Evolutionary conservation across 768 basidiomycete species (phyloP).

Genomic region (Exsudoporus frostii): DNA sequence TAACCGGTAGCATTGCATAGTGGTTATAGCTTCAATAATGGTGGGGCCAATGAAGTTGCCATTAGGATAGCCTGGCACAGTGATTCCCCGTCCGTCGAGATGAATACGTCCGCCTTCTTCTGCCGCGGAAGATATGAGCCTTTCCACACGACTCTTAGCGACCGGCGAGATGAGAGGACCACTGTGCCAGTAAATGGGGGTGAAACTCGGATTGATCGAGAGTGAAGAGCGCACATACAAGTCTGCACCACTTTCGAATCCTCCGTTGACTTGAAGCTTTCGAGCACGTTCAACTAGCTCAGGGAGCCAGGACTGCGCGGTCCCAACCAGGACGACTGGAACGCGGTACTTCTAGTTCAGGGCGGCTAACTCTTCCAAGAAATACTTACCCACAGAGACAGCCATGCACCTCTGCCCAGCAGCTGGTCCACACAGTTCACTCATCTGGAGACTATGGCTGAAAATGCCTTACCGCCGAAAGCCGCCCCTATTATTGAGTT

Average conservation of each 20-base stretch:
- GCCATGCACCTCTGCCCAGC: constrained; percentile 99
- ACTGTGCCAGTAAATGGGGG: constrained; percentile 32
- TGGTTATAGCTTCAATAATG: constrained; percentile 75
- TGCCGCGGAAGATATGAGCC: constrained; percentile 69
- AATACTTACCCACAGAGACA: constrained; percentile 73
- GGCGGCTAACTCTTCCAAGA: neutral
- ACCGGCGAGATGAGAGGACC: constrained; percentile 81
- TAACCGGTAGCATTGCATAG: constrained; percentile 86
- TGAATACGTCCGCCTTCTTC: constrained; percentile 82
- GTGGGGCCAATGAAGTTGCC: constrained; percentile 97
- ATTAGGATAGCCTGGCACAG: constrained; percentile 70
- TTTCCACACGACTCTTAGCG: constrained; percentile 74
- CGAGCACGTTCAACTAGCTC: constrained; percentile 81
- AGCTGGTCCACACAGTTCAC: constrained; percentile 44
- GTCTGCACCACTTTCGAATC: constrained; percentile 86
- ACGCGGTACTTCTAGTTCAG: neutral
- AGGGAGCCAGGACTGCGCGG: constrained; percentile 75
- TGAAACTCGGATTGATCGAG: neutral
- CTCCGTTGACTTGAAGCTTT: constrained; percentile 79
- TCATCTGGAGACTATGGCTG: constrained; percentile 17
- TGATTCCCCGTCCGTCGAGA: constrained; percentile 76
- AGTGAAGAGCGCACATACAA: constrained; percentile 43
- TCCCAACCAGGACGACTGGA: constrained; percentile 78
- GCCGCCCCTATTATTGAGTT: constrained; percentile 94
- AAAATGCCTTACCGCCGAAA: constrained; percentile 64